Conservation (phyloP, 108 stramenopile species). For the Epithemia pelagica region DNA sequence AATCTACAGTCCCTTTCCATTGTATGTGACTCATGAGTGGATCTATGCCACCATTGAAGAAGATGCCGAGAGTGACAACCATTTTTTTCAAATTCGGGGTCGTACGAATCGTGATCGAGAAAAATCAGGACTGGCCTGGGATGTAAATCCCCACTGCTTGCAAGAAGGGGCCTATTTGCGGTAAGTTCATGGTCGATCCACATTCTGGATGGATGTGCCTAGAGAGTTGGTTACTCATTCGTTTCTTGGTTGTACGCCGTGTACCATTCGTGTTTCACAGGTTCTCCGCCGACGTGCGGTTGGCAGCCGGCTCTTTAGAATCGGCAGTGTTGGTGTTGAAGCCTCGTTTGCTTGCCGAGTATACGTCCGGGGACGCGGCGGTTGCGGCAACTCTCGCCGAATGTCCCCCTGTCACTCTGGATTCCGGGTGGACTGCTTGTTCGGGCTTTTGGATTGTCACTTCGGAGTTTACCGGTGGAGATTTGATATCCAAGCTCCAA, state of each 20-base stretch:
- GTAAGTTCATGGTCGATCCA: not conserved
- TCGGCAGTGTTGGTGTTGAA: not conserved
- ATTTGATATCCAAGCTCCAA: conserved; percentile 1
- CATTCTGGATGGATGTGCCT: too few species aligned
- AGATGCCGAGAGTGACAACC: not conserved
- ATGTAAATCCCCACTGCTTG: not conserved
- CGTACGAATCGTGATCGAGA: not conserved
- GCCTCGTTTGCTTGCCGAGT: not conserved
- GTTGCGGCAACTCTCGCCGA: not conserved
- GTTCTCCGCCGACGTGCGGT: not conserved
- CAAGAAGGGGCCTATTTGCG: not conserved
- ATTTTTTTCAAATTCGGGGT: not conserved
- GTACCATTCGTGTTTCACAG: too few species aligned
- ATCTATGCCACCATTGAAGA: not conserved
- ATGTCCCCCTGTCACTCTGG: not conserved
- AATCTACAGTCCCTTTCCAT: not conserved
- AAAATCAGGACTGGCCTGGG: not conserved
- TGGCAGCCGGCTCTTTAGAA: not conserved
- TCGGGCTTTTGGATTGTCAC: not conserved
- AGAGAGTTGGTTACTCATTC: too few species aligned
- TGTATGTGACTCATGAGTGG: not conserved
- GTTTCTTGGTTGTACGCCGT: too few species aligned
- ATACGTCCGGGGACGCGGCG: not conserved
- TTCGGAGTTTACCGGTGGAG: not conserved
- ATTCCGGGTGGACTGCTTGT: not conserved